Evolutionary conservation across 164 flowering plant species (phyloP), one percentile per base, ranked within the genome.

Genomic region (Paratinospora sagittata): DNA sequence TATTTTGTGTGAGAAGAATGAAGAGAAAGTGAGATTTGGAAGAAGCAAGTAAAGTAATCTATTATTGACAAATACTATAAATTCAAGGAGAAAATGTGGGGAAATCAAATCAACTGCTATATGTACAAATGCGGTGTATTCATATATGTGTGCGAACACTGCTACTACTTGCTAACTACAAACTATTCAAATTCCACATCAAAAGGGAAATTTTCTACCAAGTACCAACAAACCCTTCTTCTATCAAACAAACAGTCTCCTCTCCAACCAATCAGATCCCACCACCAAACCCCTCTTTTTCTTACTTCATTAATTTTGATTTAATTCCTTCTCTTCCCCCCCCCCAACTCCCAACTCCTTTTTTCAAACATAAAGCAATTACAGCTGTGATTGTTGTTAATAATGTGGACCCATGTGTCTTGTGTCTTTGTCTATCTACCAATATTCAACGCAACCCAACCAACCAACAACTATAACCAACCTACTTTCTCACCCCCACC

Each of bases 401-500:
- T n/a, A 52, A 21, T 52, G 58, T n/a, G 57, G 52, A 47, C 52
- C 52, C 3, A 39, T 52, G 6, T 0, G 5, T 49, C 17, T n/a
- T 52, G n/a, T 52, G n/a, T 52, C n/a, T 17, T n/a, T 52, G n/a
- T 52, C 21, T 16, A 52, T 16, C 21, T 16, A 52, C 19, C 58
- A 52, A 52, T n/a, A n/a, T 52, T 57, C 73, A 72, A 62, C 78
- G n/a, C 84, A 72, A 78, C 79, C 81, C 63, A 68, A 72, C 74
- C 81, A 74, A 24, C 58, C 58, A 52, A 52, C 76, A 73, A 78
- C 55, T 77, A 49, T 62, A 39, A 34, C 52, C 60, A 63, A 77
- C 69, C 79, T 71, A 78, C 77, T 66, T 67, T 73, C 68, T 41
- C 62, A 47, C 39, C 39, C 26, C n/a, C 71, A 58, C 62, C 36